These are phyloP conservation scores for Colletotrichum sp. DNA, from an alignment of 2,329 filamentous ascomycete genomes.

Conservation along the genomic window DNA sequence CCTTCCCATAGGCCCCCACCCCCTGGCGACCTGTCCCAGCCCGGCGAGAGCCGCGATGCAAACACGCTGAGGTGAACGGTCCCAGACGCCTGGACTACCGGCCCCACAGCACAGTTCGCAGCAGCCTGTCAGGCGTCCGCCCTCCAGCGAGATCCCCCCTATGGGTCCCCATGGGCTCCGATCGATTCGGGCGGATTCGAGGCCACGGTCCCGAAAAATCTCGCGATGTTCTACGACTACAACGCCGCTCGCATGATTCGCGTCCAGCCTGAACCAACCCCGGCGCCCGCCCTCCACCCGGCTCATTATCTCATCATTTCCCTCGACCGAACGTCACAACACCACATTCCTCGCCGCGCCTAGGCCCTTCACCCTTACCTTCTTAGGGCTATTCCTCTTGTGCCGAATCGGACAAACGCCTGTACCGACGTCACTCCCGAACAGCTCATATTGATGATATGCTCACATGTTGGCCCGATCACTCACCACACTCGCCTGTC, in stretches of 20 bases:
- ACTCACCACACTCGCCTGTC: slow-evolving; percentile 15
- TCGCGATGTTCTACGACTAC: slow-evolving; percentile 11
- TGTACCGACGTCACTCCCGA: background rate
- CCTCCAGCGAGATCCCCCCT: background rate
- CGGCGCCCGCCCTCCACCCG: background rate
- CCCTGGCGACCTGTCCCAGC: background rate
- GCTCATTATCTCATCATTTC: slow-evolving; percentile 2
- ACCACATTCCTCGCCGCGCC: background rate
- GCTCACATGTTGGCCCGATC: slow-evolving; percentile 20
- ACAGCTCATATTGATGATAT: slow-evolving; percentile 20
- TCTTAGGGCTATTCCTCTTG: background rate
- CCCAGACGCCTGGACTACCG: slow-evolving; percentile 12
- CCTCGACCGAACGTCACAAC: background rate
- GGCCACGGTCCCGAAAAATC: slow-evolving; percentile 18
- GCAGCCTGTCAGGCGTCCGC: background rate
- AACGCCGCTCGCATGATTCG: slow-evolving; percentile 12
- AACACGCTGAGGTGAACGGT: background rate
- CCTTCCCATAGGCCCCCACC: background rate
- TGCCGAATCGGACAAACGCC: background rate
- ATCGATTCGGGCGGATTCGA: slow-evolving; percentile 15
- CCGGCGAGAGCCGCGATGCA: background rate
- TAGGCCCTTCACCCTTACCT: background rate
- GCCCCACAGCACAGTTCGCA: slow-evolving; percentile 2
- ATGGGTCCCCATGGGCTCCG: background rate
- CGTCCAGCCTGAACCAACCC: background rate